These are phyloP conservation scores for Metarhizium guizhouense DNA, from an alignment of 2,329 filamentous ascomycete genomes.

Conservation along the genomic window DNA sequence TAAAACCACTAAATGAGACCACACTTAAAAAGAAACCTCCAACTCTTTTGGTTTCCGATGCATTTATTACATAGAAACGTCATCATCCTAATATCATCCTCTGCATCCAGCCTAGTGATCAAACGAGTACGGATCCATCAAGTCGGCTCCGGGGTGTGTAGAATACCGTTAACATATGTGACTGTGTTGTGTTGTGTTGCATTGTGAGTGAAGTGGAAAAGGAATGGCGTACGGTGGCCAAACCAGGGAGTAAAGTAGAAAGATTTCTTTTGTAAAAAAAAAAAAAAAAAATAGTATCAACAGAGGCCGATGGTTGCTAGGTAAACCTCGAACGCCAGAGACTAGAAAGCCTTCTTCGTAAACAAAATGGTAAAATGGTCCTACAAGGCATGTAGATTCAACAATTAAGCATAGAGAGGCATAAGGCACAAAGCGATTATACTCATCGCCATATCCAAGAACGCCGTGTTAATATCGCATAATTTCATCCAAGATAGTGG, in stretches of 20 bases:
- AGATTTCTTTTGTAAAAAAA: neutral
- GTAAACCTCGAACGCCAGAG: neutral
- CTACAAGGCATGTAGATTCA: neutral
- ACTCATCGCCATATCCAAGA: neutral
- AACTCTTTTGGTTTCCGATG: neutral
- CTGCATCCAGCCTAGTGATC: neutral
- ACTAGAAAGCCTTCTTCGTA: neutral
- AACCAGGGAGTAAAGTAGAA: neutral
- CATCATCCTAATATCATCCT: neutral
- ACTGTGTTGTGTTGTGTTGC: neutral
- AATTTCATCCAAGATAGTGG: neutral
- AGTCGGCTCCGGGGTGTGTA: neutral
- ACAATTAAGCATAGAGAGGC: neutral
- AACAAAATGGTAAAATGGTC: neutral
- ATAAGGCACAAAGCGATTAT: neutral
- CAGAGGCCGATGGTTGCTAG: neutral
- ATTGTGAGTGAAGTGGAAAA: neutral
- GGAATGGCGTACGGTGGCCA: neutral
- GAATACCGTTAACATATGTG: neutral
- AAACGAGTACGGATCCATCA: neutral
- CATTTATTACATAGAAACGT: slow-evolving; percentile 3
- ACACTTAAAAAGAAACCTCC: neutral
- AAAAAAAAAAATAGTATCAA: neutral
- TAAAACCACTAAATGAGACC: neutral
- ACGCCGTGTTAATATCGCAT: neutral